Conservation (phyloP, 116 monocot species). For the Trichopus zeylanicus region DNA sequence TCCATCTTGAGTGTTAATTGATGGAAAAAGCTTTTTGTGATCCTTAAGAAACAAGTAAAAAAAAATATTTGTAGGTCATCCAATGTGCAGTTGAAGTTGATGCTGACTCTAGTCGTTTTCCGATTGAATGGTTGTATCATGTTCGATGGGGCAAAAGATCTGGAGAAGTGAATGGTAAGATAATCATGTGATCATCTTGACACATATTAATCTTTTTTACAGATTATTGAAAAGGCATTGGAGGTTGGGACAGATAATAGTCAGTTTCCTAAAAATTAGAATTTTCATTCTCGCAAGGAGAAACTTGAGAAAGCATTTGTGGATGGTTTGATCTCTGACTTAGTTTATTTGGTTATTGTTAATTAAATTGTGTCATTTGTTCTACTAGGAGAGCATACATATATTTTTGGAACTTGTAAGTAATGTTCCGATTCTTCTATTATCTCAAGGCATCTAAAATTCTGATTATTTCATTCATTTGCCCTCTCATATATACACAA, state of each 20-base stretch:
- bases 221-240: constrained; percentile 88
- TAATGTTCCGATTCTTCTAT: too few species aligned
- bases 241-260: constrained; percentile 88
- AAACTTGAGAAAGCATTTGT: constrained; percentile 83
- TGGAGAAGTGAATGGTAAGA: constrained; percentile 73
- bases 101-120: constrained; percentile 66
- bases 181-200: constrained; percentile 19
- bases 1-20: background rate
- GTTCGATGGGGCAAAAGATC: constrained; percentile 80
- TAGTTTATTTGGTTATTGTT: constrained; percentile 7
- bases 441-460: too few species aligned
- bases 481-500: too few species aligned
- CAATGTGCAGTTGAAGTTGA: constrained; percentile 74
- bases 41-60: constrained; percentile 12
- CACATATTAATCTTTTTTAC: constrained; percentile 34
- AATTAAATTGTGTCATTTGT: background rate
- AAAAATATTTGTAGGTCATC: constrained; percentile 62
- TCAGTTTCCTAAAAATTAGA: constrained; percentile 82
- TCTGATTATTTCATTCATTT: too few species aligned
- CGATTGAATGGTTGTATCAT: constrained; percentile 92
- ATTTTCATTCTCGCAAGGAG: constrained; percentile 93
- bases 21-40: background rate
- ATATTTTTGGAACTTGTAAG: too few species aligned
- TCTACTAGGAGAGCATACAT: too few species aligned
- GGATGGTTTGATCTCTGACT: constrained; percentile 61